These are phyloP conservation scores for Pyrenula aspistea DNA, from an alignment of 495 filamentous ascomycete genomes.

Conservation along the genomic window DNA sequence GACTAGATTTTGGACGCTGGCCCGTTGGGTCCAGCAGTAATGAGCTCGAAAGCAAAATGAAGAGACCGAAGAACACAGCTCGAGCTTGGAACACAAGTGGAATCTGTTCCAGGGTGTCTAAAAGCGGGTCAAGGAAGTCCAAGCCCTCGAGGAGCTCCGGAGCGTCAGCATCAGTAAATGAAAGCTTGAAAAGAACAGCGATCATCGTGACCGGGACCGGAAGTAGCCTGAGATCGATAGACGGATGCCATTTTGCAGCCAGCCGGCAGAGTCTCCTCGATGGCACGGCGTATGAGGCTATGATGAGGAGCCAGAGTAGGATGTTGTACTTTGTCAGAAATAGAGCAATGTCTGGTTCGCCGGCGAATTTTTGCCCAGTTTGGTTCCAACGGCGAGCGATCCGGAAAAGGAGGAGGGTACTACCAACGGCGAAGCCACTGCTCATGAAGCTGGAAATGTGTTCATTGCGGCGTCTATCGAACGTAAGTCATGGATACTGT, in stretches of 20 bases:
- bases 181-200: constrained; percentile 72
- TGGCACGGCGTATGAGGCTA: constrained; percentile 50
- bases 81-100: constrained; percentile 31
- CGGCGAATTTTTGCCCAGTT: constrained; percentile 89
- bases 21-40: constrained; percentile 10
- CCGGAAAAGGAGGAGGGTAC: constrained; percentile 36
- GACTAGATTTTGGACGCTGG: background rate
- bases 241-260: constrained; percentile 14
- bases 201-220: constrained; percentile 23
- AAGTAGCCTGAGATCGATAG: constrained; percentile 11
- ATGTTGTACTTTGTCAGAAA: constrained; percentile 28
- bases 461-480: background rate
- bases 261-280: constrained; percentile 21
- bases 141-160: constrained; percentile 63
- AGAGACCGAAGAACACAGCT: constrained; percentile 35
- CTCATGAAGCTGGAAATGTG: constrained; percentile 2
- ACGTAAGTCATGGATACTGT: background rate
- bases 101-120: constrained; percentile 34
- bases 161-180: constrained; percentile 71
- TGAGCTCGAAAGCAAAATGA: constrained; percentile 23
- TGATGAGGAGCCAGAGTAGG: constrained; percentile 65
- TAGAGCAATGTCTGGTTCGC: constrained; percentile 69
- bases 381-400: constrained; percentile 80
- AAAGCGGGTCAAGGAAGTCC: constrained; percentile 29
- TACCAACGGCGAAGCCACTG: constrained; percentile 9